These are phyloP conservation scores for Chrysoporthe cubensis DNA, from an alignment of 2,329 filamentous ascomycete species.

Conservation along the genomic window DNA sequence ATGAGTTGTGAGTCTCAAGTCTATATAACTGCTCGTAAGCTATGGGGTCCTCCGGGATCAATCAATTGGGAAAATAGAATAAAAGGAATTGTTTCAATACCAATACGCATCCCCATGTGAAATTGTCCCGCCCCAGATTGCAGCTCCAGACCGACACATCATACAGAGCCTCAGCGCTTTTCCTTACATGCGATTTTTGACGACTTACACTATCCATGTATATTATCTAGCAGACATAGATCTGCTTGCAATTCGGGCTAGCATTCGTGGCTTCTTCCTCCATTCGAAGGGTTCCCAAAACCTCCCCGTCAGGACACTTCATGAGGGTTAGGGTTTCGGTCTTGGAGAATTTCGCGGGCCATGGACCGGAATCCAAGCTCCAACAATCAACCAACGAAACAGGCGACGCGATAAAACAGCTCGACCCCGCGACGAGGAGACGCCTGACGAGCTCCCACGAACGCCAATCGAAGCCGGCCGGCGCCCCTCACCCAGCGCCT, in stretches of 20 bases:
- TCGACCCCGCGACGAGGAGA: neutral
- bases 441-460: neutral
- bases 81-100: neutral
- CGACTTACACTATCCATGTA: neutral
- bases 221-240: neutral
- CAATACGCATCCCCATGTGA: neutral
- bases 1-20: slow-evolving; percentile 64
- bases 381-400: neutral
- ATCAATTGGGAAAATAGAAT: neutral
- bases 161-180: neutral
- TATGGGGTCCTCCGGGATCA: neutral
- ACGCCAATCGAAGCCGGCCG: neutral
- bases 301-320: neutral
- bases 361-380: slow-evolving; percentile 8
- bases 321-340: slow-evolving; percentile 7
- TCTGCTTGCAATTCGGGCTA: neutral
- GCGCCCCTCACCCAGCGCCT: neutral
- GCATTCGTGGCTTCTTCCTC: neutral
- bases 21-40: neutral
- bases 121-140: neutral
- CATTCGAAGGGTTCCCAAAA: too few relatives aligned
- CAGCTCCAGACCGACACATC: neutral
- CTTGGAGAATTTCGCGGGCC: slow-evolving; percentile 13
- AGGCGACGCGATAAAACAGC: slow-evolving; percentile 6
- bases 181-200: neutral